These are phyloP conservation scores for Stagonosporopsis tanaceti DNA, from an alignment of 2,329 filamentous ascomycete genomes.

Conservation along the genomic window DNA sequence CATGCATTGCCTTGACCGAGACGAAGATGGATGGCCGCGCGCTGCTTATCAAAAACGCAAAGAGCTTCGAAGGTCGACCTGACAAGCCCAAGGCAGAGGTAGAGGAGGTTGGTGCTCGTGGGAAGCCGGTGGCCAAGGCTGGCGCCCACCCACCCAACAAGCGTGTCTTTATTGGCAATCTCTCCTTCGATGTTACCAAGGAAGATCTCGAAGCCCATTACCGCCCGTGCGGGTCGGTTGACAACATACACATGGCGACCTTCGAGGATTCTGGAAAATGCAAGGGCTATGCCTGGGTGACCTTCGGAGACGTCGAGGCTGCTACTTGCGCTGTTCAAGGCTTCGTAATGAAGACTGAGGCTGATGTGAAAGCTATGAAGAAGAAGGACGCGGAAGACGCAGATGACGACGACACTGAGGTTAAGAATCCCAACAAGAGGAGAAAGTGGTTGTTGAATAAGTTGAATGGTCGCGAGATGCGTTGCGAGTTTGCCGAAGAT, in stretches of 20 bases:
- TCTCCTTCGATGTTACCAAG: constrained; percentile 65
- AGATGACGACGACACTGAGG: constrained; percentile 57
- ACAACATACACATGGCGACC: constrained; percentile 86
- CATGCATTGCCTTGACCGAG: constrained; percentile 88
- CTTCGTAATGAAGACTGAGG: constrained; percentile 74
- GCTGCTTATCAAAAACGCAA: constrained; percentile 91
- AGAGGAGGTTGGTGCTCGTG: constrained; percentile 25
- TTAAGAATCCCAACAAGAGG: constrained; percentile 57
- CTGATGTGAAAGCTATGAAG: constrained; percentile 53
- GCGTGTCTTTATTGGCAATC: constrained; percentile 78
- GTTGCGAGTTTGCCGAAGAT: constrained; percentile 94
- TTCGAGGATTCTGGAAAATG: constrained; percentile 98
- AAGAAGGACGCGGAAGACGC: constrained; percentile 63
- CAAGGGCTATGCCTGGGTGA: constrained; percentile 96
- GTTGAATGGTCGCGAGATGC: constrained; percentile 79
- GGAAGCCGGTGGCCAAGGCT: constrained; percentile 43
- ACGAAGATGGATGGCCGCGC: constrained; percentile 77
- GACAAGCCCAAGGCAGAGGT: constrained; percentile 63
- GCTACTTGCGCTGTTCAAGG: constrained; percentile 82
- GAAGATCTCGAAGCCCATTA: constrained; percentile 85
- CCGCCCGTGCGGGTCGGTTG: constrained; percentile 81
- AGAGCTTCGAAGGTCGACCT: constrained; percentile 88
- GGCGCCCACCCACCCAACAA: constrained; percentile 72
- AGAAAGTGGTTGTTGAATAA: constrained; percentile 83
- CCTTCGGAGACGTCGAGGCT: constrained; percentile 80